Conservation (phyloP, 352 stramenopile species). For the Pythium vanterpoolii region DNA sequence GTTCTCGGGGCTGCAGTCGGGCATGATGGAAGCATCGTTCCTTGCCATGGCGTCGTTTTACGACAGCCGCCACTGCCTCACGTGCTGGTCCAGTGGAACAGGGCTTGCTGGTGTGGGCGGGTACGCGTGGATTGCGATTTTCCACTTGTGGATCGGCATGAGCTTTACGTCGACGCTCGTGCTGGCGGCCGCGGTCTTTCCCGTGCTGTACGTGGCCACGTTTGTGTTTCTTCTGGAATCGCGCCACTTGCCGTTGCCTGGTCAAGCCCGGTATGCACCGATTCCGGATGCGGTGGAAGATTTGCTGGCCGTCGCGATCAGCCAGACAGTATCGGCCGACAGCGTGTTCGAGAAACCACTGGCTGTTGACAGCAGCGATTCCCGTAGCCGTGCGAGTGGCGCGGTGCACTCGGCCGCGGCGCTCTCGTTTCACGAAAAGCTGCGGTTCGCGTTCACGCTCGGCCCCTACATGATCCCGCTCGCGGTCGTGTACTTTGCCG, state of each 20-base stretch:
- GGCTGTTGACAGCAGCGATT: neutral
- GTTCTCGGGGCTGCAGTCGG: conserved; percentile 82
- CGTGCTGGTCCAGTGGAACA: conserved; percentile 91
- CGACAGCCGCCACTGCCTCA: conserved; percentile 73
- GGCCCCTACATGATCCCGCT: conserved; percentile 91
- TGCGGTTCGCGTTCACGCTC: conserved; percentile 75
- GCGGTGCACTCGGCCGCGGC: conserved; percentile 1
- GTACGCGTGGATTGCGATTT: conserved; percentile 84
- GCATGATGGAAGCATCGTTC: conserved; percentile 89
- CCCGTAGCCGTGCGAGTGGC: neutral
- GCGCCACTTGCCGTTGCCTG: conserved; percentile 38
- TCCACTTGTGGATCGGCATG: conserved; percentile 61
- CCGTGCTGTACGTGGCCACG: conserved; percentile 52
- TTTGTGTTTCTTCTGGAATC: conserved; percentile 68
- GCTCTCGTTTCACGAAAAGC: conserved; percentile 57
- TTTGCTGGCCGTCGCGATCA: conserved; percentile 4
- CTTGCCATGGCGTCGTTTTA: conserved; percentile 86
- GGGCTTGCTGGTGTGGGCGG: conserved; percentile 90
- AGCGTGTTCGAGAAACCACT: neutral
- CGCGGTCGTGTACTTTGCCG: conserved; percentile 90
- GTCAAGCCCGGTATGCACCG: conserved; percentile 27
- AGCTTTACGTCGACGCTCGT: conserved; percentile 66
- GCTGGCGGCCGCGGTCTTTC: conserved; percentile 54
- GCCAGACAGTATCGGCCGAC: conserved; percentile 20
- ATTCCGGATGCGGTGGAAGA: conserved; percentile 18